Conservation (phyloP, 352 stramenopile species). For the Pythium brachiatum region DNA sequence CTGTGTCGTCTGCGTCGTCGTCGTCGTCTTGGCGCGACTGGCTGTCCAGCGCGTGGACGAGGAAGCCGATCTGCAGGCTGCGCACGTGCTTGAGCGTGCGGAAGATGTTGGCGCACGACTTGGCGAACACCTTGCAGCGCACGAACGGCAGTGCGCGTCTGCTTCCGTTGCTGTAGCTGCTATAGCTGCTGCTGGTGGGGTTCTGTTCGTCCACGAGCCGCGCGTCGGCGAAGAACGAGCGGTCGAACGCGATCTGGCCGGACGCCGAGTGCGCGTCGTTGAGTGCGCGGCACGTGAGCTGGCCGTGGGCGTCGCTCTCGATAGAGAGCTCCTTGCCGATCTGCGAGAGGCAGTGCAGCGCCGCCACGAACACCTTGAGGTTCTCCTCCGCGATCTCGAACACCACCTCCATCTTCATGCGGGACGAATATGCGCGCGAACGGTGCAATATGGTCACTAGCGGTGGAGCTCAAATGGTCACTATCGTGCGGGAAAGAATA, state of each 20-base stretch:
- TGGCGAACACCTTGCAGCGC: constrained; percentile 78
- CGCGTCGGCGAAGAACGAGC: constrained; percentile 60
- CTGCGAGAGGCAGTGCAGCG: constrained; percentile 74
- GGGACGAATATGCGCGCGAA: neutral
- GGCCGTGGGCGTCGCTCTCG: constrained; percentile 50
- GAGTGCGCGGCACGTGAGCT: constrained; percentile 66
- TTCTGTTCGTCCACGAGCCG: constrained; percentile 9
- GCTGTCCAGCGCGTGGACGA: constrained; percentile 32
- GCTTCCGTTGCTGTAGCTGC: neutral
- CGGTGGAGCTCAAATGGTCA: constrained; percentile 1
- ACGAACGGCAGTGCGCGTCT: constrained; percentile 35
- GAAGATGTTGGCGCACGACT: constrained; percentile 78
- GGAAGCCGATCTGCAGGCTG: constrained; percentile 61
- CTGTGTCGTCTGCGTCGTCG: constrained; percentile 11
- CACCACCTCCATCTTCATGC: constrained; percentile 56
- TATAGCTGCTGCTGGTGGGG: neutral
- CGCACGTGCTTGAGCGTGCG: constrained; percentile 83
- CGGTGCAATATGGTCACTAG: constrained; percentile 9
- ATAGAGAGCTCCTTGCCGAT: constrained; percentile 78
- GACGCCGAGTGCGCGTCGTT: constrained; percentile 86
- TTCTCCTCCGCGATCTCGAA: constrained; percentile 75
- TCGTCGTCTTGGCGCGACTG: constrained; percentile 26
- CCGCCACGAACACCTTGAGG: constrained; percentile 74
- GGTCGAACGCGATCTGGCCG: constrained; percentile 55
- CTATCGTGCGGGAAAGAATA: constrained; percentile 1